Conservation (phyloP, 768 basidiomycete species). For the Boletus barrowsii region DNA sequence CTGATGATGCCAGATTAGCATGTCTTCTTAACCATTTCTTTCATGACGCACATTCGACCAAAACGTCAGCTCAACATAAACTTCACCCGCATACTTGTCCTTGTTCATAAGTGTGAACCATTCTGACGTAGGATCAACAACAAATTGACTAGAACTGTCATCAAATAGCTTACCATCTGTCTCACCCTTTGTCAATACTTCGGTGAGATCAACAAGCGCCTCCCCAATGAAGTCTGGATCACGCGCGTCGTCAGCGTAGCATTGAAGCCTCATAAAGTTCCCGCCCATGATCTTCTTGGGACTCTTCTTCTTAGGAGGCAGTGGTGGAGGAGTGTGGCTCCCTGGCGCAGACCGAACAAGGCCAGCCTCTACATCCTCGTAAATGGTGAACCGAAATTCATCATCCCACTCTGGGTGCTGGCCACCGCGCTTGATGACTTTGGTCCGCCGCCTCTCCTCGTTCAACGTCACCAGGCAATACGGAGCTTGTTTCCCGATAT, state of each 20-base stretch:
- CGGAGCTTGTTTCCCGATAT: constrained; percentile 96
- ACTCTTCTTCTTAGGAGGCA: constrained; percentile 62
- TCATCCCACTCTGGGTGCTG: constrained; percentile 99
- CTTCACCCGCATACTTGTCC: constrained; percentile 91
- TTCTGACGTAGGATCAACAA: constrained; percentile 48
- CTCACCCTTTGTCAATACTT: constrained; percentile 91
- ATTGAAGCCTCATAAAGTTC: constrained; percentile 72
- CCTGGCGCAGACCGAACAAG: constrained; percentile 39
- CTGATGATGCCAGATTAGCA: constrained; percentile 36
- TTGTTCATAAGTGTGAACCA: constrained; percentile 92
- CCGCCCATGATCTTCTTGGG: constrained; percentile 63
- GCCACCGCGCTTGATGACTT: constrained; percentile 93
- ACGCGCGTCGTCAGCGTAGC: constrained; percentile 92
- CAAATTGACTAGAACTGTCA: neutral
- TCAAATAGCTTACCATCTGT: constrained; percentile 73
- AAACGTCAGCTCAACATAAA: constrained; percentile 95
- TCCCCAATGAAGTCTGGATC: constrained; percentile 98
- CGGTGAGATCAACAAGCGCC: constrained; percentile 78
- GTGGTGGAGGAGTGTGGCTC: constrained; percentile 57
- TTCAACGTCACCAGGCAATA: constrained; percentile 82
- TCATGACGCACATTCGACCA: constrained; percentile 76
- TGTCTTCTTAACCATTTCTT: neutral
- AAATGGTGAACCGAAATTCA: constrained; percentile 88
- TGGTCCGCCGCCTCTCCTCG: constrained; percentile 82
- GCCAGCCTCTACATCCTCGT: constrained; percentile 68